Percentiles rank a stretch among this genome's conserved stretches.
phyloP scores from a whole-genome alignment of 768 basidiomycete species.

The Tulasnella calospora region DNA sequence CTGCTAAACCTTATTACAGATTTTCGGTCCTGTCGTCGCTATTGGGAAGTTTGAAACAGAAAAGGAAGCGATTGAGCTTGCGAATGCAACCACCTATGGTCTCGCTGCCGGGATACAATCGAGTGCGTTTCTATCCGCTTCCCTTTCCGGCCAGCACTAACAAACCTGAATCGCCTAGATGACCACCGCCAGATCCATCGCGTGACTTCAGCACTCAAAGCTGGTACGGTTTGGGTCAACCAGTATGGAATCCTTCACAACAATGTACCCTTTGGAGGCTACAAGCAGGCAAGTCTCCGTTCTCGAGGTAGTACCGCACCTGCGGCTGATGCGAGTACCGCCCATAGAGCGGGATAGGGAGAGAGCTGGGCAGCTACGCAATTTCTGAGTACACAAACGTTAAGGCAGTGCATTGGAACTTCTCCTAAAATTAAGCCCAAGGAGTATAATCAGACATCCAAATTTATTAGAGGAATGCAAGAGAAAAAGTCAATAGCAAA shows the following conservation, averaged over 20 bases:
- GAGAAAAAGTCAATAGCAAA: background rate
- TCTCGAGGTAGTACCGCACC: constrained; percentile 38
- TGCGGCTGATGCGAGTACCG: background rate
- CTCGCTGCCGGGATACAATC: constrained; percentile 89
- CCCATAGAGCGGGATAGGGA: constrained; percentile 47
- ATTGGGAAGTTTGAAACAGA: constrained; percentile 81
- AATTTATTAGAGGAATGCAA: background rate
- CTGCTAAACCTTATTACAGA: constrained; percentile 43
- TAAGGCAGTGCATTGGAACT: constrained; percentile 84
- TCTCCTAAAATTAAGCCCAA: constrained; percentile 32
- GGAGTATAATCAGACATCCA: background rate
- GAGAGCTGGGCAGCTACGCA: constrained; percentile 82
- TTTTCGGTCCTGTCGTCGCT: constrained; percentile 89
- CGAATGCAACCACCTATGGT: constrained; percentile 87
- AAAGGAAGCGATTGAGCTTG: constrained; percentile 75
- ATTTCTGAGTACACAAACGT: constrained; percentile 79
- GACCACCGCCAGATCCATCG: constrained; percentile 88
- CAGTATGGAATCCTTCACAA: constrained; percentile 78
- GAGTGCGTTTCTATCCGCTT: constrained; percentile 44
- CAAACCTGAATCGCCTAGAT: constrained; percentile 38
- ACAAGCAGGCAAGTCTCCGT: constrained; percentile 13
- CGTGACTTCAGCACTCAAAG: constrained; percentile 78
- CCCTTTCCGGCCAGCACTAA: background rate
- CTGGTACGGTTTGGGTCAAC: constrained; percentile 93
- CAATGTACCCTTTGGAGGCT: constrained; percentile 85